Percentiles rank a stretch among this genome's conserved stretches.
phyloP scores from a whole-genome alignment of 139 green algal species.

The Zygnema cylindricum region DNA sequence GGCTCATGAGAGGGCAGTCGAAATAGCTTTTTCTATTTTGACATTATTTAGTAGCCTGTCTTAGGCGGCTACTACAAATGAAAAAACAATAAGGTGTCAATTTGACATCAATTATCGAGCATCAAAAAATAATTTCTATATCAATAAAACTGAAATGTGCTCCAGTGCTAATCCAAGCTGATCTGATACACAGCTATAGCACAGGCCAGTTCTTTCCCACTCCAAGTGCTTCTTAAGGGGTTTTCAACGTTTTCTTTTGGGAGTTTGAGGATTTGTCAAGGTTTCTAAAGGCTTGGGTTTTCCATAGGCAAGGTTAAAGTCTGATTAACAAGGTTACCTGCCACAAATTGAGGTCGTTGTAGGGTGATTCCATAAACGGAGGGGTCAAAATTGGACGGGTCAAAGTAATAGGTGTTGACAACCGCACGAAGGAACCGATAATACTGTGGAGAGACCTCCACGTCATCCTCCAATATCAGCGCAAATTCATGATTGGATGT shows the following conservation, averaged over 20 bases:
- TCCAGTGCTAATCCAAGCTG: too few relatives aligned
- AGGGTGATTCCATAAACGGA: constrained; percentile 22
- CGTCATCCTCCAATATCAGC: constrained; percentile 9
- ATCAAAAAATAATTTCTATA: too few relatives aligned
- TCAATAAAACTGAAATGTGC: too few relatives aligned
- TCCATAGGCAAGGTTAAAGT: not conserved
- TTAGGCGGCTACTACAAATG: too few relatives aligned
- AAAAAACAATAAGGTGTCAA: too few relatives aligned
- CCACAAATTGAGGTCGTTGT: not conserved
- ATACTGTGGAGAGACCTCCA: not conserved
- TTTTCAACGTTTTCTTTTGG: not conserved
- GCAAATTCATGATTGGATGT: constrained; percentile 31
- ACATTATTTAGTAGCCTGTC: too few relatives aligned
- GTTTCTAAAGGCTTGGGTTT: not conserved
- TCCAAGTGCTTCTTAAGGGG: not conserved
- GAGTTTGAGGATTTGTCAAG: too few relatives aligned
- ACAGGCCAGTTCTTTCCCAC: not conserved
- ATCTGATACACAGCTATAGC: too few relatives aligned
- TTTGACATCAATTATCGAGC: too few relatives aligned
- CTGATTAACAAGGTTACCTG: constrained; percentile 1
- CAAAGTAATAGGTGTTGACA: constrained; percentile 16
- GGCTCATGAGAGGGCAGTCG: too few relatives aligned
- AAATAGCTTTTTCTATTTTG: too few relatives aligned
- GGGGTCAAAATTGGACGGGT: constrained; percentile 14
- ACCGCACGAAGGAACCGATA: constrained; percentile 15